These are phyloP conservation scores for Hemisphaericaspora lyxosophila DNA, from an alignment of 1,139 yeast species.

Conservation along the genomic window DNA sequence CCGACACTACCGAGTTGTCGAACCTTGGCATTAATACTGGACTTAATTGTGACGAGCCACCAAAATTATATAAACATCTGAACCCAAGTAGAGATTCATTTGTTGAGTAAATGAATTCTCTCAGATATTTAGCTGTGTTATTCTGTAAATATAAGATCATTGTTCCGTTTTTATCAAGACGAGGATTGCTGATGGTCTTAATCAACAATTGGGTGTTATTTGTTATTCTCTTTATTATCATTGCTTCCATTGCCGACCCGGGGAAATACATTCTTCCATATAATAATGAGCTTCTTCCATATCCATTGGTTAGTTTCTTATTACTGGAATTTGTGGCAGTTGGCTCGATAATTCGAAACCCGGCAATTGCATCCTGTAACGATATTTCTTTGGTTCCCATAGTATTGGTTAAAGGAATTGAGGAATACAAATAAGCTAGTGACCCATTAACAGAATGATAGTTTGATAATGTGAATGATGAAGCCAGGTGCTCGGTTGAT, in stretches of 20 bases:
- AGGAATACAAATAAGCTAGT: slow-evolving; percentile 74
- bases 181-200: slow-evolving; percentile 74
- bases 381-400: slow-evolving; percentile 55
- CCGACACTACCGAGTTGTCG: slow-evolving; percentile 54
- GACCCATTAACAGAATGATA: slow-evolving; percentile 76
- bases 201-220: slow-evolving; percentile 62
- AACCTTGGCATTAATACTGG: slow-evolving; percentile 34
- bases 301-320: background rate
- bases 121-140: slow-evolving; percentile 62
- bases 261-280: slow-evolving; percentile 93
- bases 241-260: slow-evolving; percentile 82
- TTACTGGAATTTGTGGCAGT: slow-evolving; percentile 5
- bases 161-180: slow-evolving; percentile 53
- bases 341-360: slow-evolving; percentile 65
- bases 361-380: slow-evolving; percentile 75
- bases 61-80: slow-evolving; percentile 72
- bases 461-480: slow-evolving; percentile 72
- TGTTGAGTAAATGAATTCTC: slow-evolving; percentile 83
- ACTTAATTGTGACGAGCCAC: slow-evolving; percentile 30
- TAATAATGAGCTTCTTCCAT: slow-evolving; percentile 22
- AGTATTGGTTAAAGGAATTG: slow-evolving; percentile 54
- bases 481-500: slow-evolving; percentile 69
- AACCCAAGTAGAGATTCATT: slow-evolving; percentile 87
- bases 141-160: slow-evolving; percentile 74
- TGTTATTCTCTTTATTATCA: slow-evolving; percentile 69